These are phyloP conservation scores for Phaffomyces opuntiae DNA, from an alignment of 805 yeast species.

Conservation along the genomic window DNA sequence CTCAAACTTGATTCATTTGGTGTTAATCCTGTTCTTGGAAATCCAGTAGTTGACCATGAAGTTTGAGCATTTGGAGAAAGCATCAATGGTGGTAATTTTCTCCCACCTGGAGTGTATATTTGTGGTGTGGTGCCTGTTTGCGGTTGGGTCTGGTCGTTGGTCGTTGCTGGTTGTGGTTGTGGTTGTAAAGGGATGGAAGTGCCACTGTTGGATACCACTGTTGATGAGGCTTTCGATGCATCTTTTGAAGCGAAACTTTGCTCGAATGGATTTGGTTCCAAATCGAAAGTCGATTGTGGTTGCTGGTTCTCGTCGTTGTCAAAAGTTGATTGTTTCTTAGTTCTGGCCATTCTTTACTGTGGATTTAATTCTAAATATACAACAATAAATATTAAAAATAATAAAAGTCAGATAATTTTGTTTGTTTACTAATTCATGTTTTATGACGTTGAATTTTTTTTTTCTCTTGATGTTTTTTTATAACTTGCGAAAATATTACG, in stretches of 20 bases:
- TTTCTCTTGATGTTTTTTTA: background rate
- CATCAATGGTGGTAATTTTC: conserved; percentile 45
- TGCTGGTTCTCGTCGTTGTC: background rate
- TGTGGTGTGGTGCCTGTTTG: conserved; percentile 35
- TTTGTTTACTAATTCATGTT: conserved; percentile 9
- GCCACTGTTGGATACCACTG: conserved; percentile 5
- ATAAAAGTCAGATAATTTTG: background rate
- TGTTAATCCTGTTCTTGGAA: conserved; percentile 51
- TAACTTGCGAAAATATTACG: no score
- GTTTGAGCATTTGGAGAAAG: conserved; percentile 22
- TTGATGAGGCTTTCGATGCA: conserved; percentile 18
- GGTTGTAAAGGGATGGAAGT: background rate
- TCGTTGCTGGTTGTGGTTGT: background rate
- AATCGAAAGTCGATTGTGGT: conserved; percentile 43
- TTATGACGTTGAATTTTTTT: conserved; percentile 5
- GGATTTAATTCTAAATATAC: no score
- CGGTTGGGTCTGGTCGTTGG: background rate
- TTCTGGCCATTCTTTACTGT: conserved; percentile 1
- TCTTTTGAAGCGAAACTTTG: conserved; percentile 79
- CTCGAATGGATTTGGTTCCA: conserved; percentile 95
- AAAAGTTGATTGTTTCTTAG: background rate
- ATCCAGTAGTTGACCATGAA: conserved; percentile 16
- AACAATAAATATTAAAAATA: background rate
- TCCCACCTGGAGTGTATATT: conserved; percentile 48
- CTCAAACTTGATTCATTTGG: conserved; percentile 72